Percentiles rank a stretch among this genome's conserved stretches.
These are phyloP conservation scores for Penicillium hesseltinei DNA, from an alignment of 2,329 filamentous ascomycete species.

Conservation along the genomic window DNA sequence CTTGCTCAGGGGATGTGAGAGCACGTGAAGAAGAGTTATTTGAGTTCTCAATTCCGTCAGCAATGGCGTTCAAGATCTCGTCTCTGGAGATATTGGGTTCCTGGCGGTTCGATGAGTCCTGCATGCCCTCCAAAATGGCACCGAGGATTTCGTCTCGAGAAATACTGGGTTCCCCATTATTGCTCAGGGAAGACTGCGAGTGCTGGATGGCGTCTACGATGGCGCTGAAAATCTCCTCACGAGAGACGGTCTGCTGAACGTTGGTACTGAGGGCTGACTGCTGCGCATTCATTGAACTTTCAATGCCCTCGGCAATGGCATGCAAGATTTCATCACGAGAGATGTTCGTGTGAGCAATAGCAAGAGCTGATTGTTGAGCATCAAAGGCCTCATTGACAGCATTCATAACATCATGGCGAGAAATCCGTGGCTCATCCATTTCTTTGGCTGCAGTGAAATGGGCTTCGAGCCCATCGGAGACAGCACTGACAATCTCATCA, in stretches of 20 bases:
- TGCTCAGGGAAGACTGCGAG: constrained; percentile 1
- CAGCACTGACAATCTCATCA: constrained; percentile 58
- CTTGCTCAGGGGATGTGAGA: constrained; percentile 1
- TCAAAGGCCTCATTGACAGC: constrained; percentile 35
- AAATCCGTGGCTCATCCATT: constrained; percentile 45
- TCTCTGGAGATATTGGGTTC: constrained; percentile 7
- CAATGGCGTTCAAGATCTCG: constrained; percentile 8
- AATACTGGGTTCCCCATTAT: not conserved
- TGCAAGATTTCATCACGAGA: constrained; percentile 50
- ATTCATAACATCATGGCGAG: constrained; percentile 31
- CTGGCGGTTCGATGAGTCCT: not conserved
- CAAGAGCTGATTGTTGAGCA: constrained; percentile 28
- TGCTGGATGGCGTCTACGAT: constrained; percentile 55
- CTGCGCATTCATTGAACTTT: constrained; percentile 30
- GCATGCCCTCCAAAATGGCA: constrained; percentile 2
- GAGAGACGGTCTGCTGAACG: constrained; percentile 44
- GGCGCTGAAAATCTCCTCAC: constrained; percentile 55
- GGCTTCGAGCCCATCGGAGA: constrained; percentile 56
- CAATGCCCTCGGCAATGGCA: constrained; percentile 29
- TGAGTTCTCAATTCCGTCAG: constrained; percentile 6
- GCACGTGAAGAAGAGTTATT: not conserved
- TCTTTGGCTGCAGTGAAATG: constrained; percentile 53
- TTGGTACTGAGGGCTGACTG: constrained; percentile 31
- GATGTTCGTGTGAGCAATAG: constrained; percentile 36
- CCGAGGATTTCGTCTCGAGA: constrained; percentile 6